Evolutionary conservation across 1,284 basidiomycete species (phyloP), one percentile per base, ranked within the genome.

Genomic region (Mycosarcoma maydis): DNA sequence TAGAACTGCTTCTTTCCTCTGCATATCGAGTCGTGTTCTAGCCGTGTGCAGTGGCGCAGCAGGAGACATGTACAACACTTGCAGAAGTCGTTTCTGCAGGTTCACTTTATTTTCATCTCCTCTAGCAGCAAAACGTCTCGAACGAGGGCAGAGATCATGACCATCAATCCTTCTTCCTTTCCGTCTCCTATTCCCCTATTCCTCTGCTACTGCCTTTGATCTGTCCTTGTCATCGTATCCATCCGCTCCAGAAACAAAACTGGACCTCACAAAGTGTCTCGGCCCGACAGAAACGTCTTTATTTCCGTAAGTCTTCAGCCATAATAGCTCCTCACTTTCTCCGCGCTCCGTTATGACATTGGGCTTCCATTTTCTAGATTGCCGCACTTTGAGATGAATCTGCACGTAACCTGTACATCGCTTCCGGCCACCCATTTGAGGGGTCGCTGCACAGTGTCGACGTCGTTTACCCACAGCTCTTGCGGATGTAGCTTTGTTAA

Each of bases 291-390:
- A 22, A 48, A 33, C 41, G 4, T 29, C 36, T 29, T 44, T 19
- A 54, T 52, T 13, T 39, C 41, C 30, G 61, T 65, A 65, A 65
- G 61, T 58, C 7, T 33, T 27, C 10, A n/a, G n/a, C n/a, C n/a
- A n/a, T n/a, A n/a, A n/a, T n/a, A n/a, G n/a, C n/a, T n/a, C 1
- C 4, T 20, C 6, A 23, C 16, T 36, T 38, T 27, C 40, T 32
- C 24, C 51, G 22, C 46, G 16, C 41, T 29, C 23, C 30, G n/a
- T n/a, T 20, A 34, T 37, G 29, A 49, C 36, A 27, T 23, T n/a
- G 43, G 24, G n/a, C 8, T 24, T 30, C 38, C n/a, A 45, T 54
- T 50, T 46, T 50, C 17, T 27, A 24, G 27, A 43, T 17, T 27
- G 20, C 49, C 48, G 38, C 22, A 10, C 6, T 13, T 23, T 30